phyloP scores from a whole-genome alignment of 139 green algal genomes.

The Asterochloris erici region DNA sequence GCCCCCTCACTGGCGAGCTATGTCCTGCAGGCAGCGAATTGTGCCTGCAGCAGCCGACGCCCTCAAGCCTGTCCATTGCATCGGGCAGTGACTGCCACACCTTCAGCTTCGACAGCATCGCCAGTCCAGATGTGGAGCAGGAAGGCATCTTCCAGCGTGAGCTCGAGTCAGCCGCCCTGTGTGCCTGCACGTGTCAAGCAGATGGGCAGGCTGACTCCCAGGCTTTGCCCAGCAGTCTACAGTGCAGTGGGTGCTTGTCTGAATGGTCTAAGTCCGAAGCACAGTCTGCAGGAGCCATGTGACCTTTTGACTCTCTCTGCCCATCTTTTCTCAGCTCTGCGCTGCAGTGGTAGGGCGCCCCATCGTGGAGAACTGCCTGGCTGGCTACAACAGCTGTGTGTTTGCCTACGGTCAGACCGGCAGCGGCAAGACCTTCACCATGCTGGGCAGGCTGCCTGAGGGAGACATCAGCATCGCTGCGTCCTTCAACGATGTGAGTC shows the following conservation, averaged over 20 bases:
- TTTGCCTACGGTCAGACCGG: slow-evolving; percentile 71
- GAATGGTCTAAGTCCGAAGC: not conserved
- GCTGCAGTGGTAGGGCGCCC: slow-evolving; percentile 40
- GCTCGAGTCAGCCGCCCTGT: not conserved
- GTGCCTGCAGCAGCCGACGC: slow-evolving; percentile 29
- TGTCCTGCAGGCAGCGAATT: slow-evolving; percentile 19
- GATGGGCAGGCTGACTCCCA: not conserved
- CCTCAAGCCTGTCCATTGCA: slow-evolving; percentile 24
- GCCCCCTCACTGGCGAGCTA: not conserved
- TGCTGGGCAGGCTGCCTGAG: slow-evolving; percentile 44
- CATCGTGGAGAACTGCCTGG: slow-evolving; percentile 53
- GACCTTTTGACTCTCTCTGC: not conserved
- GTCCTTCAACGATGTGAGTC: too few relatives aligned
- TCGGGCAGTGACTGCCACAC: slow-evolving; percentile 27
- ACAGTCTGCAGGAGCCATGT: not conserved
- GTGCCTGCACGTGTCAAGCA: not conserved
- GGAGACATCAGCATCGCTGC: not conserved
- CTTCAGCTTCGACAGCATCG: slow-evolving; percentile 48
- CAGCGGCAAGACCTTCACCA: slow-evolving; percentile 77
- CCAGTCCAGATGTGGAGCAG: slow-evolving; percentile 24
- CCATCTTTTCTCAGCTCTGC: not conserved
- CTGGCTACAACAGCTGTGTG: slow-evolving; percentile 49
- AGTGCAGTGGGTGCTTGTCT: not conserved
- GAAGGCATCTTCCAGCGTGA: slow-evolving; percentile 37
- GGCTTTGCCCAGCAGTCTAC: not conserved